Evolutionary conservation across 768 basidiomycete genomes (phyloP).

Genomic region (Trametes cinnabarina): DNA sequence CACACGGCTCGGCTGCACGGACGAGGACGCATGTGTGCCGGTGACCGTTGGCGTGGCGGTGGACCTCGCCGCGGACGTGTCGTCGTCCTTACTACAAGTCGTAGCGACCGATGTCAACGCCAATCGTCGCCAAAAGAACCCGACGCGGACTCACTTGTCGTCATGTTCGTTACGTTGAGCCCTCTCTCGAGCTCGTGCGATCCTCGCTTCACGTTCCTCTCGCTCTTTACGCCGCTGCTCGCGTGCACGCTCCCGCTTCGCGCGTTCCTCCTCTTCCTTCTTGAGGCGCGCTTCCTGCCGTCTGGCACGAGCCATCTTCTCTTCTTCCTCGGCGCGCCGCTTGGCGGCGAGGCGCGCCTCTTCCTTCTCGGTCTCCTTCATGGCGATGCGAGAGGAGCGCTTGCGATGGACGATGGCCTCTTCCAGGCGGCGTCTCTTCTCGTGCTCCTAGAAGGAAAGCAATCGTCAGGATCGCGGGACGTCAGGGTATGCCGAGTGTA

Average conservation of each 20-base stretch:
- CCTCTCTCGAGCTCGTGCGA: conserved; percentile 25
- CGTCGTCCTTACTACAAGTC: neutral
- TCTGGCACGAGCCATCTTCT: conserved; percentile 62
- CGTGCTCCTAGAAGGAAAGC: conserved; percentile 48
- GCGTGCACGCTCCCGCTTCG: conserved; percentile 54
- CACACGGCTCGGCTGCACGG: conserved; percentile 27
- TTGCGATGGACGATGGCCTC: conserved; percentile 83
- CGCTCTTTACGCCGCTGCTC: conserved; percentile 49
- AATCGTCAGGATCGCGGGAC: neutral
- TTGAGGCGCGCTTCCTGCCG: conserved; percentile 42
- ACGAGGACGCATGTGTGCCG: conserved; percentile 18
- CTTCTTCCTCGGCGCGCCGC: conserved; percentile 62
- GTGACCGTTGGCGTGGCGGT: conserved; percentile 13
- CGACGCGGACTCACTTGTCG: conserved; percentile 2
- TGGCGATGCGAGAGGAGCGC: conserved; percentile 84
- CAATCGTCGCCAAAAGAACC: neutral
- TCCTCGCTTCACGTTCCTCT: conserved; percentile 37
- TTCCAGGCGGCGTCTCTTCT: conserved; percentile 60
- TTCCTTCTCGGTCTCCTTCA: conserved; percentile 78
- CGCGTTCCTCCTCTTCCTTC: conserved; percentile 39
- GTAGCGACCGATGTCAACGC: neutral
- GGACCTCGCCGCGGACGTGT: conserved; percentile 1
- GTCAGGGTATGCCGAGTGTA: neutral
- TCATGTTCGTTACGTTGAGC: conserved; percentile 22
- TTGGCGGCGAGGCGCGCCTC: conserved; percentile 60